Conservation (phyloP, 2,329 filamentous ascomycete genomes). For the Claviceps sp. region DNA sequence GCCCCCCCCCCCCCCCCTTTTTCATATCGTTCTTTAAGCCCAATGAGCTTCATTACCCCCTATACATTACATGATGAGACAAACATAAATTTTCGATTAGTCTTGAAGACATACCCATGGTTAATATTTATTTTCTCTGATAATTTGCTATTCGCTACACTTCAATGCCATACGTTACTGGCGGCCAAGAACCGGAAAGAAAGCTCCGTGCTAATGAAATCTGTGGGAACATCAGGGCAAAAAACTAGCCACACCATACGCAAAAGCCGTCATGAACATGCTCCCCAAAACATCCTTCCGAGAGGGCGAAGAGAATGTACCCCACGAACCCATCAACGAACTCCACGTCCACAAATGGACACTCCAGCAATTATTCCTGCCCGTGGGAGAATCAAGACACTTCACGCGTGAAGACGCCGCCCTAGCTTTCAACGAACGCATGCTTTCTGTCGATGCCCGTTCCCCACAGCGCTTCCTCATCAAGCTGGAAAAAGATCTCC, state of each 20-base stretch:
- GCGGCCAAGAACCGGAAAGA: too few species aligned
- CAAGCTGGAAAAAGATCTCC: slow-evolving; percentile 35
- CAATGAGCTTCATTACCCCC: neutral
- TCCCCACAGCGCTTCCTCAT: slow-evolving; percentile 51
- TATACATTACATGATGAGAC: slow-evolving; percentile 35
- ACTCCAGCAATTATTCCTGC: slow-evolving; percentile 51
- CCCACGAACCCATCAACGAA: slow-evolving; percentile 51
- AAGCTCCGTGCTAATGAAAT: neutral
- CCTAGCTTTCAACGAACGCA: slow-evolving; percentile 44
- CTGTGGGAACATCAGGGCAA: slow-evolving; percentile 51
- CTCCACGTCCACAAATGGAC: slow-evolving; percentile 48
- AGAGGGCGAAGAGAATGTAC: slow-evolving; percentile 31
- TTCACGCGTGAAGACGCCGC: slow-evolving; percentile 55
- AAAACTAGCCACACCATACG: slow-evolving; percentile 62
- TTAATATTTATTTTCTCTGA: slow-evolving; percentile 37
- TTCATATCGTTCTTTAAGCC: neutral
- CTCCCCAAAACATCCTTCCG: slow-evolving; percentile 54
- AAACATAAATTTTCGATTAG: slow-evolving; percentile 75
- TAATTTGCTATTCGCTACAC: slow-evolving; percentile 18
- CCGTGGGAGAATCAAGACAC: slow-evolving; percentile 47
- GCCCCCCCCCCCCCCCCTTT: slow-evolving; percentile 2
- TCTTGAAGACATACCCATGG: slow-evolving; percentile 95
- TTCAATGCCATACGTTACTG: too few species aligned
- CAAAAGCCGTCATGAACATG: slow-evolving; percentile 65
- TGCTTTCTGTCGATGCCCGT: slow-evolving; percentile 47